These are phyloP conservation scores for Tieghemostelium lacteum DNA, from an alignment of 78 protist species.

Conservation along the genomic window DNA sequence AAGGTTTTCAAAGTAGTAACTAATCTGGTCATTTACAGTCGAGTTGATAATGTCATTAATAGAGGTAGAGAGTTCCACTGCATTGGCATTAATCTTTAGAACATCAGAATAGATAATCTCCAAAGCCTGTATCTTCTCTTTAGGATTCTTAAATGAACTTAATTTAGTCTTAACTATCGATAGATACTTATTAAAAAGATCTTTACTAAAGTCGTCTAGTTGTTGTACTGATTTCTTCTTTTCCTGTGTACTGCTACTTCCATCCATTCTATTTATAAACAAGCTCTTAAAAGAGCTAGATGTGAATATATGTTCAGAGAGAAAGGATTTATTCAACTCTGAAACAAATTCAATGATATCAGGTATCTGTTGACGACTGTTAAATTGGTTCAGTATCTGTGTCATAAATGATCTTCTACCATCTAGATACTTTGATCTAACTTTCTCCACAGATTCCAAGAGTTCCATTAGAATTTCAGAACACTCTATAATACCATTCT, in stretches of 20 bases:
- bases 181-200: conserved; percentile 52
- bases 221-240: conserved; percentile 5
- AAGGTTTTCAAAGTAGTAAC: conserved; percentile 54
- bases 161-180: conserved; percentile 25
- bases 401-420: conserved; percentile 48
- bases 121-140: conserved; percentile 56
- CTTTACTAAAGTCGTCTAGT: conserved; percentile 56
- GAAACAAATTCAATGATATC: conserved; percentile 34
- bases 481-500: conserved; percentile 44
- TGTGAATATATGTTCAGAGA: conserved; percentile 32
- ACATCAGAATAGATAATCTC: conserved; percentile 51
- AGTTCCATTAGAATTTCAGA: conserved; percentile 58
- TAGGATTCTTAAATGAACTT: conserved; percentile 44
- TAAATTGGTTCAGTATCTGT: conserved; percentile 10
- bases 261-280: conserved; percentile 69
- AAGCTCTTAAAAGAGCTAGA: conserved; percentile 19
- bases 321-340: conserved; percentile 36
- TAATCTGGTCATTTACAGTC: conserved; percentile 50
- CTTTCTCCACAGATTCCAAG: conserved; percentile 63
- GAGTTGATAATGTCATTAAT: conserved; percentile 50
- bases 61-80: conserved; percentile 17
- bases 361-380: conserved; percentile 19
- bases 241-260: conserved; percentile 31
- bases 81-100: background rate
- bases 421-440: conserved; percentile 57